These are phyloP conservation scores for Prinsepia uniflora DNA, from an alignment of 306 rosid species.

Conservation along the genomic window DNA sequence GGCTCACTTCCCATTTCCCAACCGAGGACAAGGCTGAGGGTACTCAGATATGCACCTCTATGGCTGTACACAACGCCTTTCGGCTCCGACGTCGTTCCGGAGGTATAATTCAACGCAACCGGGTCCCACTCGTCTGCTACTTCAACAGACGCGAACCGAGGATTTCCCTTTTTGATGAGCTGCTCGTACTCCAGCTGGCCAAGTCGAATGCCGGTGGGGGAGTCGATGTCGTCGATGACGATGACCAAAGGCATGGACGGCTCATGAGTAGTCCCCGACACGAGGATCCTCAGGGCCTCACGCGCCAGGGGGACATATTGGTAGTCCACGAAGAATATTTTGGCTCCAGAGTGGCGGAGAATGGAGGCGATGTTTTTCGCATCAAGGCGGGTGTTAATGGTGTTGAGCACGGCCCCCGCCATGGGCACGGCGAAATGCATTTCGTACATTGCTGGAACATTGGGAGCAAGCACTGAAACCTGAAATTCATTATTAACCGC, in stretches of 20 bases:
- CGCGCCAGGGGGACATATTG: conserved; percentile 47
- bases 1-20: conserved; percentile 89
- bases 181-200: conserved; percentile 79
- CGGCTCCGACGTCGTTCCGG: conserved; percentile 87
- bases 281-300: conserved; percentile 50
- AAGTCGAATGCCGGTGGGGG: conserved; percentile 58
- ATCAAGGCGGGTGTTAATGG: conserved; percentile 74
- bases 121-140: conserved; percentile 68
- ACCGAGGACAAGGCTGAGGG: conserved; percentile 56
- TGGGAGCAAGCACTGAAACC: conserved; percentile 90
- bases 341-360: conserved; percentile 72
- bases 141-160: conserved; percentile 17
- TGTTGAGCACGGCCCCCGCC: conserved; percentile 84
- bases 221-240: conserved; percentile 71
- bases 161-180: conserved; percentile 45
- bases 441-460: conserved; percentile 91
- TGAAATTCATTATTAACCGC: conserved; percentile 3
- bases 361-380: conserved; percentile 65
- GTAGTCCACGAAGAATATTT: conserved; percentile 69
- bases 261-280: neutral
- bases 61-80: conserved; percentile 92
- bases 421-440: conserved; percentile 96
- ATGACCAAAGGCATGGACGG: conserved; percentile 59
- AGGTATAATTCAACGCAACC: conserved; percentile 75
- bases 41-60: conserved; percentile 80